Evolutionary conservation across 768 basidiomycete species (phyloP).

Genomic region (Pisolithus albus): DNA sequence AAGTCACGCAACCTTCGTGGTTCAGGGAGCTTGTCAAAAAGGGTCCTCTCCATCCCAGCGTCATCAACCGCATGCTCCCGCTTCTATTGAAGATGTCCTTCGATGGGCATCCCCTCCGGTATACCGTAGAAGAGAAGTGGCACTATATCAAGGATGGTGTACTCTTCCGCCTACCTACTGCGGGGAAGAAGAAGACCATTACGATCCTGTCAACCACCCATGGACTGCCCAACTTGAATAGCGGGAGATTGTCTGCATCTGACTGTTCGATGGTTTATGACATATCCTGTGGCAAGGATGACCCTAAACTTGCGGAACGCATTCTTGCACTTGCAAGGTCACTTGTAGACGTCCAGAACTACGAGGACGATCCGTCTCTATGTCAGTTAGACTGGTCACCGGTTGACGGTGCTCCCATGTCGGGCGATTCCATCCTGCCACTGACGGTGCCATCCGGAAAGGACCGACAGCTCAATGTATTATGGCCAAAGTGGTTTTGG

Average conservation of each 20-base stretch:
- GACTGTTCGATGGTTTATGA: slow-evolving; percentile 40
- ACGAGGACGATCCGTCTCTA: slow-evolving; percentile 47
- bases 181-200: slow-evolving; percentile 36
- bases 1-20: slow-evolving; percentile 45
- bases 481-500: slow-evolving; percentile 99
- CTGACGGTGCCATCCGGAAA: slow-evolving; percentile 15
- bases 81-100: slow-evolving; percentile 58
- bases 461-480: slow-evolving; percentile 36
- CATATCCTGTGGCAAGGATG: slow-evolving; percentile 39
- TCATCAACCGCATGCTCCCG: slow-evolving; percentile 50
- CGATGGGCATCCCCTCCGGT: slow-evolving; percentile 54
- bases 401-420: slow-evolving; percentile 10
- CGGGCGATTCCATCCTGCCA: not conserved
- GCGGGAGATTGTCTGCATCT: slow-evolving; percentile 35
- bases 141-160: slow-evolving; percentile 39
- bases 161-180: slow-evolving; percentile 37
- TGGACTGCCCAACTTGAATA: slow-evolving; percentile 38
- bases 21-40: slow-evolving; percentile 42
- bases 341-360: slow-evolving; percentile 19
- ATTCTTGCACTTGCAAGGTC: slow-evolving; percentile 38
- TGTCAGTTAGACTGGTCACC: slow-evolving; percentile 60
- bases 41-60: slow-evolving; percentile 33
- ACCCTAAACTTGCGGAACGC: slow-evolving; percentile 25
- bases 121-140: slow-evolving; percentile 57
- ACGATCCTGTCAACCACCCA: slow-evolving; percentile 42